phyloP scores from a whole-genome alignment of 176 grass and related monocot genomes.

The Musa acuminata region DNA sequence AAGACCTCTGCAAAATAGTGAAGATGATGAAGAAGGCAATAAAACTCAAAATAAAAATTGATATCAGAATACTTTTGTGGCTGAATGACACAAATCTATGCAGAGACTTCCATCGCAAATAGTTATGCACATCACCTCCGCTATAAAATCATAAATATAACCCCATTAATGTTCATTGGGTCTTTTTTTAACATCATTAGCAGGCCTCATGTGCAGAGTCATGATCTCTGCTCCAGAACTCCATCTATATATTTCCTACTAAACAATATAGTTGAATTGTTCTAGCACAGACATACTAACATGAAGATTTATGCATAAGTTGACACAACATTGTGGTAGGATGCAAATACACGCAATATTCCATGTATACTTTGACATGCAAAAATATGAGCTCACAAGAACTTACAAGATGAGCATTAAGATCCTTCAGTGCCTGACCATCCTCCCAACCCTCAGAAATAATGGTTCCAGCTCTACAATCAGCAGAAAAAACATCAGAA shows the following conservation, averaged over 20 bases:
- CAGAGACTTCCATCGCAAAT: background rate
- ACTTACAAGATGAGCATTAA: conserved; percentile 88
- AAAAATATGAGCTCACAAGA: conserved; percentile 11
- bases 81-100: background rate
- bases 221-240: no score
- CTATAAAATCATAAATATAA: no score
- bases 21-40: background rate
- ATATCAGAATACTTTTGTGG: background rate
- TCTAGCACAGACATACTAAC: background rate
- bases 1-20: conserved; percentile 68
- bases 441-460: conserved; percentile 99
- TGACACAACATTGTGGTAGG: background rate
- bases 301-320: background rate
- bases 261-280: no score
- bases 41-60: background rate
- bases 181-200: no score
- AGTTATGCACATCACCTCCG: background rate
- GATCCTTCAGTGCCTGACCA: conserved; percentile 96
- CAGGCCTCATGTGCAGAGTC: no score
- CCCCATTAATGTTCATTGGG: no score
- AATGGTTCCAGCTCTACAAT: conserved; percentile 81
- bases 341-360: background rate
- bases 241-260: no score
- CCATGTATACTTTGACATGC: background rate
- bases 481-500: background rate